Evolutionary conservation across 441 rosid species (phyloP), one percentile per base, ranked within the genome.

Genomic region (Heliophila coronopifolia): DNA sequence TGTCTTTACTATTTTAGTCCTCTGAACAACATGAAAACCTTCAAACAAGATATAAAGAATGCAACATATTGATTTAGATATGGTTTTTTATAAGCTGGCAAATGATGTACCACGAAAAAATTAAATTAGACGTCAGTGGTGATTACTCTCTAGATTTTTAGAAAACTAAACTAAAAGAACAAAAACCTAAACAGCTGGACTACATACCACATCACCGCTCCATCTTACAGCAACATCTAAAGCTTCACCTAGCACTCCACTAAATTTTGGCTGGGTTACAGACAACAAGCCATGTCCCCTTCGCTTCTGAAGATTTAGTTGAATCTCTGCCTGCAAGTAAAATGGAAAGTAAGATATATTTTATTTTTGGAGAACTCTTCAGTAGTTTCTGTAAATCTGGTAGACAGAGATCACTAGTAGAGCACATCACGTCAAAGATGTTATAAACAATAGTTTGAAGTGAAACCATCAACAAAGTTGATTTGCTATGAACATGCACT

Each of bases 181-280:
- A 33, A 17, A 57, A 46, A 14, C 36, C n/a, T 33, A 23, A 31
- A 40, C 15, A 9, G 46, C 53, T 32, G 20, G 33, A 72, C 53
- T 56, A 83, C 97, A 80, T 68, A 92, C 99, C 80, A 92, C 99
- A 75, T 92, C 99, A 55, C 99, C 99, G 30, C 95, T 92, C 97
- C 99, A 92, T 73, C 99, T 78, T 59, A 81, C 92, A 62, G 95
- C 90, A 54, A 85, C 86, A 56, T 92, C 99, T 39, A 92, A 71
- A 67, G 97, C 92, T 85, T 92, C 95, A 52, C 99, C 99, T 24
- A 92, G 84, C 55, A 85, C 88, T 57, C 99, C 97, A 35, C 97
- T 92, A 69, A 92, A 92, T 75, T 92, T 92, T 40, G 99, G 99
- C 54, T 70, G 77, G 52, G 83, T 81, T 27, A 85, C 97, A 43